phyloP scores from a whole-genome alignment of 345 rosid genomes.

The Mercurialis annua region DNA sequence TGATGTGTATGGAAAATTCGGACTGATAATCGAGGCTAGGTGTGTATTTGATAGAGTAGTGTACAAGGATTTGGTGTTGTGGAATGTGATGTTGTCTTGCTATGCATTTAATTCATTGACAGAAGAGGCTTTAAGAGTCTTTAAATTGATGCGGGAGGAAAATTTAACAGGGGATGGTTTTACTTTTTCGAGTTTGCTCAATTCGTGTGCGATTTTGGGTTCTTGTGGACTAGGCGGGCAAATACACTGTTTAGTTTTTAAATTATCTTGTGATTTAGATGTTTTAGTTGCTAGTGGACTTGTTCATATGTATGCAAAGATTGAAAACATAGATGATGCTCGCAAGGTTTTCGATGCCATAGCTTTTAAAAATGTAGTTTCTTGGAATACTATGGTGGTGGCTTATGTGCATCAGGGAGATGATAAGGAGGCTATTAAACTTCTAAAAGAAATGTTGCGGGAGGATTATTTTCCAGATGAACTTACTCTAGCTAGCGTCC shows the following conservation, averaged over 20 bases:
- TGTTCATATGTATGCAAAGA: conserved; percentile 57
- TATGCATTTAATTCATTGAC: conserved; percentile 45
- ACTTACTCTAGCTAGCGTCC: conserved; percentile 51
- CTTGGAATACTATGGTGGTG: conserved; percentile 69
- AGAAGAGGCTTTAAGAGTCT: conserved; percentile 42
- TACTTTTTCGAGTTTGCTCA: conserved; percentile 57
- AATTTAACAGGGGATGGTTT: conserved; percentile 45
- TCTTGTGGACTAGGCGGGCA: conserved; percentile 43
- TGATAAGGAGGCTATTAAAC: conserved; percentile 50
- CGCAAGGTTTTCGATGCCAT: conserved; percentile 47
- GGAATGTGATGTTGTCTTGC: conserved; percentile 60
- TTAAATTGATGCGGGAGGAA: conserved; percentile 41
- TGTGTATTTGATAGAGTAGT: conserved; percentile 40
- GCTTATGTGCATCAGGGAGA: conserved; percentile 52
- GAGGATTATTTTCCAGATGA: conserved; percentile 50
- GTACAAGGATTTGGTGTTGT: conserved; percentile 49
- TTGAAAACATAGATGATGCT: conserved; percentile 39
- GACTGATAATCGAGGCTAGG: conserved; percentile 43
- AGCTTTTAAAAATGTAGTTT: conserved; percentile 49
- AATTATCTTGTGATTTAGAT: conserved; percentile 45
- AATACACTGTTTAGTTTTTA: conserved; percentile 45
- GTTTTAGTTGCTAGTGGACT: conserved; percentile 55
- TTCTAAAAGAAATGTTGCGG: conserved; percentile 41
- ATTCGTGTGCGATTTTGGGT: conserved; percentile 36
- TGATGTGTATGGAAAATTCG: conserved; percentile 66